Evolutionary conservation across 164 flowering plant species (phyloP), one percentile per base, ranked within the genome.

Genomic region (Berberis vulgaris): DNA sequence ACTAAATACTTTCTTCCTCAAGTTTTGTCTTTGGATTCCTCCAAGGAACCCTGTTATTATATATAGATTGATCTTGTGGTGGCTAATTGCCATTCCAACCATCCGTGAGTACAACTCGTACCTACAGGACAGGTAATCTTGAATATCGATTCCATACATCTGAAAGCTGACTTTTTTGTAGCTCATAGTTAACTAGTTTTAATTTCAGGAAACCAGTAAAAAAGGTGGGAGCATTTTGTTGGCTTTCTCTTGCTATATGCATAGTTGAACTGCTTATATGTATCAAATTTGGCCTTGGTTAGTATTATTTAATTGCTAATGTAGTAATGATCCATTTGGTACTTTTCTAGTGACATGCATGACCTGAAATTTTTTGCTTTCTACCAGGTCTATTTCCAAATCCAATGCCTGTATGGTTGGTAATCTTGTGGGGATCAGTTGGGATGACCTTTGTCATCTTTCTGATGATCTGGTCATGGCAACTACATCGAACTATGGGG

Each of bases 21-120:
- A 95, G 81, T 95, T 86, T 66, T 89, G 97, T 71, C 97, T 95
- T 60, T 95, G 99, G 99, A 76, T 95, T 68, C 99, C 99, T 77
- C 97, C 97, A 69, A 82, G 82, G 65, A 95, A 95, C 75, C 97
- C 99, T 42, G 71, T 95, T 52, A 83, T 95, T 45, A 65, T 80
- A 2, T 91, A 88, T 79, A 81, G 99, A 74, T 71, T 95, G 85
- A 72, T 95, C 60, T 74, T 95, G 60, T 93, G 96, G 98, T 93
- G 98, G 98, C 72, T 93, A 54, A 86, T 94, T 57, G 98, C 98
- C 50, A 83, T 94, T 65, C 98, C 98, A 40, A 91, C 97, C 13
- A 86, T 87, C 49, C 92, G 98, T 1, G 98, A 94, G 71, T 94
- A 94, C 77, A 94, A 94, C 65, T 84, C 92, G 0, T 94, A 94